Conservation (phyloP, 73 alveolate species). For the Blepharisma japonicum region DNA sequence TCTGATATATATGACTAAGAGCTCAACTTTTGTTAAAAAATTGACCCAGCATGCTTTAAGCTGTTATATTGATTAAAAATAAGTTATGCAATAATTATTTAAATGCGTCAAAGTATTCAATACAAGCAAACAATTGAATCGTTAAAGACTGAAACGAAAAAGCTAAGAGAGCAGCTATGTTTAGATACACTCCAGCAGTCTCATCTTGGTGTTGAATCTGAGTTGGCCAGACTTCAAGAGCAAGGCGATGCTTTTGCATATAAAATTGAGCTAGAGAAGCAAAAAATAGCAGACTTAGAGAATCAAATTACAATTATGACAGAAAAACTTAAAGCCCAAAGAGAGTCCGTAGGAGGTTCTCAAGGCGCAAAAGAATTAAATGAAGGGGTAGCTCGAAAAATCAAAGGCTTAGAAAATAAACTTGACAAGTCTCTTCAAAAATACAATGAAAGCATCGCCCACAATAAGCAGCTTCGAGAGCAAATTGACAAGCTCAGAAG, state of each 20-base stretch:
- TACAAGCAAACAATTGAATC: slow-evolving; percentile 25
- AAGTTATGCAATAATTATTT: too few relatives aligned
- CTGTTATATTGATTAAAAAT: too few relatives aligned
- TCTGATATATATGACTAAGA: too few relatives aligned
- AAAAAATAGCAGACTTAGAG: slow-evolving; percentile 41
- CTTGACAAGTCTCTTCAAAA: slow-evolving; percentile 67
- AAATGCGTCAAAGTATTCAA: background rate
- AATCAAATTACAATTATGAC: background rate
- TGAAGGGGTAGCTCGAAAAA: slow-evolving; percentile 42
- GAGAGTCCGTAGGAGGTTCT: slow-evolving; percentile 30
- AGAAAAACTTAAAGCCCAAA: slow-evolving; percentile 16
- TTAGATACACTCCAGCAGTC: slow-evolving; percentile 20
- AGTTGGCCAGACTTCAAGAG: slow-evolving; percentile 60
- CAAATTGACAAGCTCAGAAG: slow-evolving; percentile 76
- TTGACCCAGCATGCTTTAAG: too few relatives aligned
- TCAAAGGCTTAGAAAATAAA: slow-evolving; percentile 71
- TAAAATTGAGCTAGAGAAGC: slow-evolving; percentile 67
- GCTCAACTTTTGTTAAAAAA: too few relatives aligned
- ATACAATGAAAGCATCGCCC: slow-evolving; percentile 69
- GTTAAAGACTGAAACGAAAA: slow-evolving; percentile 21
- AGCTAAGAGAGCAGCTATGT: slow-evolving; percentile 24
- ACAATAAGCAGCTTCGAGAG: slow-evolving; percentile 54
- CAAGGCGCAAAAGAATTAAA: slow-evolving; percentile 29
- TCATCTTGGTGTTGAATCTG: slow-evolving; percentile 34
- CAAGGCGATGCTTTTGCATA: slow-evolving; percentile 69